Conservation (phyloP, 1,284 basidiomycete species). For the Trametes versicolor region DNA sequence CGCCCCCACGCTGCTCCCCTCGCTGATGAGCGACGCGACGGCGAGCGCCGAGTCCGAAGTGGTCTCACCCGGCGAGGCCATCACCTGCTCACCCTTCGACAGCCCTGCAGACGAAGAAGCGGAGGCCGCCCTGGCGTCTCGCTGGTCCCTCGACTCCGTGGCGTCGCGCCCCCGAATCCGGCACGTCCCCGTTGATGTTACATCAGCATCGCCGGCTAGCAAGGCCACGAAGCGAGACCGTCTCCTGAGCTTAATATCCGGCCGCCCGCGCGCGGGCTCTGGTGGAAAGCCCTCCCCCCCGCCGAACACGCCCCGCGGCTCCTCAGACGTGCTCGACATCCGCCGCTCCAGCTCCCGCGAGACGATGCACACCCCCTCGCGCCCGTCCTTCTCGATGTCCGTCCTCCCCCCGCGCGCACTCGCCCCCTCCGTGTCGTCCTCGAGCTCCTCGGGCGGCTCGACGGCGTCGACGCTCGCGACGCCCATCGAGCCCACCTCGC, state of each 20-base stretch:
- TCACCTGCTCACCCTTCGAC: conserved; percentile 25
- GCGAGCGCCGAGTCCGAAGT: conserved; percentile 22
- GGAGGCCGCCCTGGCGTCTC: conserved; percentile 38
- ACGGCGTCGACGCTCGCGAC: conserved; percentile 39
- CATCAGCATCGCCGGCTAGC: conserved; percentile 35
- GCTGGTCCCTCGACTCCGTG: conserved; percentile 46
- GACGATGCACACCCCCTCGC: conserved; percentile 27
- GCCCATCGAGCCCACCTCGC: conserved; percentile 33
- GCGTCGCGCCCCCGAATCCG: conserved; percentile 36
- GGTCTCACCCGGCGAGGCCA: conserved; percentile 28
- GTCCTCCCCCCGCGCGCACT: conserved; percentile 18
- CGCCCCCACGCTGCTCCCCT: conserved; percentile 24
- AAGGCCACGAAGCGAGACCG: conserved; percentile 42
- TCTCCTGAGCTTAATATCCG: conserved; percentile 45
- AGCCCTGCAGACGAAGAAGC: conserved; percentile 23
- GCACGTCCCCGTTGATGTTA: conserved; percentile 27
- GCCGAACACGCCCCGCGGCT: conserved; percentile 32
- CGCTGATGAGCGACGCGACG: conserved; percentile 28
- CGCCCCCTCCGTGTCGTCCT: conserved; percentile 29
- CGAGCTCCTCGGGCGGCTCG: conserved; percentile 36
- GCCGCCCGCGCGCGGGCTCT: conserved; percentile 41
- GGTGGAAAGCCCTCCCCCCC: conserved; percentile 38
- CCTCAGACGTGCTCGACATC: conserved; percentile 34
- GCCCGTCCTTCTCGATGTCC: conserved; percentile 34
- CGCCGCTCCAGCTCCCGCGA: conserved; percentile 32